Base-by-base conservation (phyloP, 257 asterid genomes). In the Nyctanthes arbortristis region DNA sequence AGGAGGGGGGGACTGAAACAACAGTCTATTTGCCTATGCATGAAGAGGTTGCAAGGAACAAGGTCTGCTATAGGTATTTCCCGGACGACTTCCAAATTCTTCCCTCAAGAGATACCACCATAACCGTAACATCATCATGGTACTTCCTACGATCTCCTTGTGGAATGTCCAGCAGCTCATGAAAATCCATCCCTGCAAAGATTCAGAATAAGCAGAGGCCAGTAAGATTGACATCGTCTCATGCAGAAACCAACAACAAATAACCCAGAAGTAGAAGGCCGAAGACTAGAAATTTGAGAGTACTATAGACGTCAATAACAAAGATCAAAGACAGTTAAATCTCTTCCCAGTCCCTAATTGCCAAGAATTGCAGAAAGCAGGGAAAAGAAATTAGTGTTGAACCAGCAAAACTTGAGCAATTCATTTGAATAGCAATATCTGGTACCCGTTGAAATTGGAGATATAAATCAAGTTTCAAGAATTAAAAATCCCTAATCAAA, bases 61-160 rank as follows among this genome's bases (percentile, higher is more conserved):
- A 25, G 18, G 32, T 60, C n/a, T n/a, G 64, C 84, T 84, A 90
- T 39, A 88, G 88, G 84, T 88, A 93, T 82, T 93, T 90, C 60
- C 98, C 97, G 1, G 97, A 93, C 4, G 98, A 88, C 82, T 93
- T 93, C 98, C 98, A 90, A 58, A 93, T 93, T 77, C 96, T 83
- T 73, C 96, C 98, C 82, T 93, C 97, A 13, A 90, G 97, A 24
- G 98, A 93, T 73, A 93, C 86, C 77, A 93, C 96, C 98, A 93
- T 93, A 55, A 93, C 98, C n/a, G 97, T 93, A 43, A 93, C 98
- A 67, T 93, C 98, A 18, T 93, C 97, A 75, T 93, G 97, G 83
- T 93, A 93, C 82, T 93, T 93, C 71, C 98, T 77, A 31, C 98
- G 96, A 70, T 93, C 98, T 22, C 98, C 98, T 73, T 88, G 96